A percentile compares a stretch with the other conserved stretches of the same genome.
phyloP scores from a whole-genome alignment of 768 basidiomycete genomes.

The Rhizopogon vesiculosus region DNA sequence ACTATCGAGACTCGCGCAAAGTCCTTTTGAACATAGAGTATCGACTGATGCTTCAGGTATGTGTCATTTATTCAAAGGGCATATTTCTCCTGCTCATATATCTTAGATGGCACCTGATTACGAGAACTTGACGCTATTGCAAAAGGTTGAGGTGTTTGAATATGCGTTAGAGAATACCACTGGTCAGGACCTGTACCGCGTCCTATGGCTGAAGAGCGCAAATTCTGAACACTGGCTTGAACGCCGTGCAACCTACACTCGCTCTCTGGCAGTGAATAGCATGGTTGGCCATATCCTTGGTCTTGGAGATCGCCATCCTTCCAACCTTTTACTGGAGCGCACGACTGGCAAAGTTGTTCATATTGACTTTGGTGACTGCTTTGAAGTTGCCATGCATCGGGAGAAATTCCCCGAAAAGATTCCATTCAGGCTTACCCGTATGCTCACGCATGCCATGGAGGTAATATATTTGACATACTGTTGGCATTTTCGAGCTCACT shows the following conservation, averaged over 20 bases:
- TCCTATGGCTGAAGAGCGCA: constrained; percentile 91
- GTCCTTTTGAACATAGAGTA: constrained; percentile 97
- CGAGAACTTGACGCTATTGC: constrained; percentile 87
- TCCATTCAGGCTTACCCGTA: constrained; percentile 95
- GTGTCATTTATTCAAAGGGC: constrained; percentile 63
- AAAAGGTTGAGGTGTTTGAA: constrained; percentile 99
- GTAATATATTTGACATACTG: constrained; percentile 30
- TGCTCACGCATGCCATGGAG: constrained; percentile 99
- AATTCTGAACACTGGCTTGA: constrained; percentile 99
- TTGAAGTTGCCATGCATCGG: constrained; percentile 95
- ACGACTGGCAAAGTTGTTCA: constrained; percentile 94
- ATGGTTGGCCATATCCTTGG: constrained; percentile 99
- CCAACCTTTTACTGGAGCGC: constrained; percentile 89
- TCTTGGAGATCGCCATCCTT: constrained; percentile 96
- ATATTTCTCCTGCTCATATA: constrained; percentile 1
- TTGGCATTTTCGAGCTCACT: constrained; percentile 1
- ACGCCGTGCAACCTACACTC: constrained; percentile 90
- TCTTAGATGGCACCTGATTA: constrained; percentile 97
- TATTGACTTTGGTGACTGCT: constrained; percentile 97
- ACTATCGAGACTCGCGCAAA: constrained; percentile 94
- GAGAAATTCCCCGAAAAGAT: constrained; percentile 99
- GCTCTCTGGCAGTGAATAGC: constrained; percentile 93
- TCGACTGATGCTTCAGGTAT: constrained; percentile 94
- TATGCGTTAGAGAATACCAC: constrained; percentile 98
- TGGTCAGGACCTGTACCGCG: constrained; percentile 94